phyloP scores from a whole-genome alignment of 306 rosid genomes.

The Quercus wislizeni region DNA sequence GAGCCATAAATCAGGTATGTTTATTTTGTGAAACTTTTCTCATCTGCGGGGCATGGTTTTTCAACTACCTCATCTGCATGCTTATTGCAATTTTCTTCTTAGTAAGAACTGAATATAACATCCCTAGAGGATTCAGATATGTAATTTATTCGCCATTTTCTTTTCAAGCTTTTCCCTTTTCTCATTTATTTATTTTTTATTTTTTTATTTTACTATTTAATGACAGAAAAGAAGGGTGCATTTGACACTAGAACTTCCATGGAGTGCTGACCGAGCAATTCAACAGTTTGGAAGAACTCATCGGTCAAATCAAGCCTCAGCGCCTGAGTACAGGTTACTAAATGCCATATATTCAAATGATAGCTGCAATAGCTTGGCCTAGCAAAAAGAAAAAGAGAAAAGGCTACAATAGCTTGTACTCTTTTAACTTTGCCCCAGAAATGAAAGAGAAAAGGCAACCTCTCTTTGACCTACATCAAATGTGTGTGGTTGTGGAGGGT shows the following conservation, averaged over 20 bases:
- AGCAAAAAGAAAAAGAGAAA: not conserved
- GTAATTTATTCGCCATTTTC: conserved; percentile 11
- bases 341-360: not conserved
- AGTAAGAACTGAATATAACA: conserved; percentile 10
- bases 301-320: conserved; percentile 97
- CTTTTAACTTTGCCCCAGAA: not conserved
- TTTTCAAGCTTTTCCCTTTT: conserved; percentile 8
- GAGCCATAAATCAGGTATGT: conserved; percentile 82
- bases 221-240: conserved; percentile 94
- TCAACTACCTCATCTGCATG: conserved; percentile 6
- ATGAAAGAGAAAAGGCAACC: not conserved
- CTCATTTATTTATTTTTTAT: not conserved
- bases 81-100: conserved; percentile 4
- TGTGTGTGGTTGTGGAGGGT: too few species aligned
- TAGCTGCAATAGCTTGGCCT: not conserved
- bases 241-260: conserved; percentile 93
- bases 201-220: conserved; percentile 17
- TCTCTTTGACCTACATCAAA: too few species aligned
- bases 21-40: conserved; percentile 15
- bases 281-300: conserved; percentile 99
- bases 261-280: conserved; percentile 99
- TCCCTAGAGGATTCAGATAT: conserved; percentile 1
- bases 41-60: not conserved
- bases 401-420: not conserved
- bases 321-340: conserved; percentile 89